Evolutionary conservation across 2,329 filamentous ascomycete species (phyloP).

Genomic region (Byssoonygena ceratinophila): DNA sequence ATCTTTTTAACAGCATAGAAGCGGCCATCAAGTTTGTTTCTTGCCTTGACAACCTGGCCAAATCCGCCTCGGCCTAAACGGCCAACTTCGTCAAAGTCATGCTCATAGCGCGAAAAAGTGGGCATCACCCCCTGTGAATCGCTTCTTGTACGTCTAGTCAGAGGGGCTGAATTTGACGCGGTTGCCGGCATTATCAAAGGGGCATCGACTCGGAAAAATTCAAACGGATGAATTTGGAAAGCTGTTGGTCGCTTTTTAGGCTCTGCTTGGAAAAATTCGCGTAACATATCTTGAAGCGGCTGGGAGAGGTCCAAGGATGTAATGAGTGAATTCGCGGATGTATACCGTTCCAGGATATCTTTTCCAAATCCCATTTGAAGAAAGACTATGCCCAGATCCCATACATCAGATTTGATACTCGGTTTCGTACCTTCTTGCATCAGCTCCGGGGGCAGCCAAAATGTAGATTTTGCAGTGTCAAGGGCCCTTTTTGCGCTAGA

Average conservation of each 20-base stretch:
- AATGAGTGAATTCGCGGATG: slow-evolving; percentile 64
- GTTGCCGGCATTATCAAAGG: slow-evolving; percentile 26
- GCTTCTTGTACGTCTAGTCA: slow-evolving; percentile 45
- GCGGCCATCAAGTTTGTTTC: slow-evolving; percentile 85
- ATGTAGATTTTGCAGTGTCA: slow-evolving; percentile 59
- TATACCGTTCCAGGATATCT: slow-evolving; percentile 63
- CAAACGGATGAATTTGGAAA: slow-evolving; percentile 56
- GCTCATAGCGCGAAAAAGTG: slow-evolving; percentile 63
- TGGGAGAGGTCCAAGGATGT: slow-evolving; percentile 61
- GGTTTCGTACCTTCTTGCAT: slow-evolving; percentile 45
- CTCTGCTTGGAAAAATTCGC: slow-evolving; percentile 74
- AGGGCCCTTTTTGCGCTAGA: slow-evolving; percentile 33
- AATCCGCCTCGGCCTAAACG: slow-evolving; percentile 87
- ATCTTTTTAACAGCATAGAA: slow-evolving; percentile 98
- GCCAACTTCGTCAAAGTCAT: slow-evolving; percentile 84
- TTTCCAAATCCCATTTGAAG: slow-evolving; percentile 89
- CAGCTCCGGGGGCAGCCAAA: slow-evolving; percentile 75
- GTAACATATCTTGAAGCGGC: slow-evolving; percentile 66
- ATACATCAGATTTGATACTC: slow-evolving; percentile 76
- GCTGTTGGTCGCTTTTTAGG: slow-evolving; percentile 74
- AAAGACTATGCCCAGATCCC: slow-evolving; percentile 87
- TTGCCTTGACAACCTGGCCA: slow-evolving; percentile 88
- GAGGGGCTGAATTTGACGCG: slow-evolving; percentile 21
- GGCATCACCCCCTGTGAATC: slow-evolving; percentile 51
- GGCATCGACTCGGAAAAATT: slow-evolving; percentile 35